Base-by-base conservation (phyloP, 306 rosid species). In the Prunus kanzakura region DNA sequence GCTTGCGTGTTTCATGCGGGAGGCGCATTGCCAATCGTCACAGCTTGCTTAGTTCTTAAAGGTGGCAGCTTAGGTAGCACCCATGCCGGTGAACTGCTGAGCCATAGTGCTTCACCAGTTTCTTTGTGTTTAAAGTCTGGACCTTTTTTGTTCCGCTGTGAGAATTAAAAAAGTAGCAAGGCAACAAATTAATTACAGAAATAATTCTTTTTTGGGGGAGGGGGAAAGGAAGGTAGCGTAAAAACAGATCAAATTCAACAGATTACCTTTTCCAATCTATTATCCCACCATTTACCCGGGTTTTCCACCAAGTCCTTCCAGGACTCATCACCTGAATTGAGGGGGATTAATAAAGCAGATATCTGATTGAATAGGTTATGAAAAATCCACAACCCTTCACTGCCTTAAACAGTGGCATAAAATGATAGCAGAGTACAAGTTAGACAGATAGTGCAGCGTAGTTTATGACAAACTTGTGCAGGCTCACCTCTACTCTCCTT, bases 81-180 rank as follows among this genome's bases (percentile, higher is more conserved):
- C 97, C 94, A 91, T 43, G 63, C 78, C 8, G 97, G 93, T 1
- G 88, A 82, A 47, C 6, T 20, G 15, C 1, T 1, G 9, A 91
- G 89, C 94, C 97, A 89, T 13, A 91, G 78, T 4, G 0, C 94
- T 79, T 76, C 87, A 35, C 91, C 86, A 2, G 86, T 89, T 62
- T 88, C 90, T 64, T 88, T 89, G 87, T 91, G 92, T 87, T 83
- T 89, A 69, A 91, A 91, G 84, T 91, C 97, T 0, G 97, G 94
- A 57, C 10, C 25, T 66, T 64, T 89, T 66, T 6, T 23, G 52
- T 78, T 86, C 19, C 41, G 55, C 97, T 91, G 76, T 32, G 30
- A 46, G 25, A 7, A 38, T 38, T n/a, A 12, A 64, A 41, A 27
- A 32, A 38, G 45, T 43, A 29, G 4, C 51, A 30, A 60, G 70